Conservation (phyloP, 805 yeast species). For the Helenozyma rhizophorensis region DNA sequence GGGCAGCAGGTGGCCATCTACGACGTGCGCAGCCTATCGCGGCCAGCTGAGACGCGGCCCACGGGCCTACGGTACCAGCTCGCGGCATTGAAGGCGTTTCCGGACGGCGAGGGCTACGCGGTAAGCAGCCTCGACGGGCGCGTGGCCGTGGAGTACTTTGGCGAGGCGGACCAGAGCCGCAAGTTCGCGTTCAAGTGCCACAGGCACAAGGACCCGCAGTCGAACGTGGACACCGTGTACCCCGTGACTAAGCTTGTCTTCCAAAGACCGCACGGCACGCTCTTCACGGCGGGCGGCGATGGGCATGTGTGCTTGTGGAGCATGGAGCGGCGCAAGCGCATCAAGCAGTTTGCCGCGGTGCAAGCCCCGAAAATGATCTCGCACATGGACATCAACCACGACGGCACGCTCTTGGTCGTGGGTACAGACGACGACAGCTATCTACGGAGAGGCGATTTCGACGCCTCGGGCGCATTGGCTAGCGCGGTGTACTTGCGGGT, state of each 20-base stretch:
- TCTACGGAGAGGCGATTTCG: conserved; percentile 2
- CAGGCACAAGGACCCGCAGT: conserved; percentile 35
- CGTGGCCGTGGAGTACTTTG: conserved; percentile 67
- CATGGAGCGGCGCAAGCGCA: conserved; percentile 38
- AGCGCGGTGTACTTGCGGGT: conserved; percentile 6
- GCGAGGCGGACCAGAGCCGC: conserved; percentile 36
- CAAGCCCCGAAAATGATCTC: conserved; percentile 6
- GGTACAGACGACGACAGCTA: conserved; percentile 10
- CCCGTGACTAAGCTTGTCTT: conserved; percentile 50
- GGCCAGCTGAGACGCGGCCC: conserved; percentile 50
- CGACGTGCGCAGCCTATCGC: conserved; percentile 44
- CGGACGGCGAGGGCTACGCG: conserved; percentile 54
- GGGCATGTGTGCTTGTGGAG: conserved; percentile 50
- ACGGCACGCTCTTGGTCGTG: conserved; percentile 11
- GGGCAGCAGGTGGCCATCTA: conserved; percentile 52
- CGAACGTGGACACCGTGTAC: conserved; percentile 47
- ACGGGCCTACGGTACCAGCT: conserved; percentile 67
- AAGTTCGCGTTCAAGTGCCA: conserved; percentile 82
- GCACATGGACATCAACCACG: conserved; percentile 13
- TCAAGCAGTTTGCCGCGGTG: conserved; percentile 27
- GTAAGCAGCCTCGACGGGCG: conserved; percentile 78
- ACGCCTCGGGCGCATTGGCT: not conserved
- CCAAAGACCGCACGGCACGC: conserved; percentile 30
- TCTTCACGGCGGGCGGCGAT: conserved; percentile 53
- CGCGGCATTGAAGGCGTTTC: conserved; percentile 50